These are phyloP conservation scores for Licmophora abbreviata DNA, from an alignment of 108 stramenopile species.

Conservation along the genomic window DNA sequence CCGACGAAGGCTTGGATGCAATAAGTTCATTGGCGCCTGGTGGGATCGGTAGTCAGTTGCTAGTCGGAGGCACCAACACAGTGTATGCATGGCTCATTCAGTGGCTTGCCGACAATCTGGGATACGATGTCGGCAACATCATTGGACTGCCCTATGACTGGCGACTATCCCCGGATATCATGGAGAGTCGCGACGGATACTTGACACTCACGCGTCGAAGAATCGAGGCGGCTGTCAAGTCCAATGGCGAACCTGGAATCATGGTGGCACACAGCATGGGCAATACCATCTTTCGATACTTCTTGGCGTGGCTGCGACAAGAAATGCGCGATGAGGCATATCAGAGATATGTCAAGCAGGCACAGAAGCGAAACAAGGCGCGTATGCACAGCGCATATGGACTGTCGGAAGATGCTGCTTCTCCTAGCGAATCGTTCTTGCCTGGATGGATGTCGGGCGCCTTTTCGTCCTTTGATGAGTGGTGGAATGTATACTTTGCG, in stretches of 20 bases:
- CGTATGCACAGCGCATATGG: background rate
- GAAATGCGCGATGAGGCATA: conserved; percentile 73
- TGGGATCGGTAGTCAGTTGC: conserved; percentile 42
- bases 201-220: conserved; percentile 37
- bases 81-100: conserved; percentile 84
- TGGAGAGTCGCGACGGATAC: conserved; percentile 74
- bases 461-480: conserved; percentile 18
- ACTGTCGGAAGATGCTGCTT: conserved; percentile 2
- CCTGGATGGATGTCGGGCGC: conserved; percentile 27
- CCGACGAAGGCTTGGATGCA: conserved; percentile 81
- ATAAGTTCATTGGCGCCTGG: conserved; percentile 71
- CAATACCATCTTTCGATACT: conserved; percentile 77
- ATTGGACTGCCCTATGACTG: conserved; percentile 85
- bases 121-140: conserved; percentile 76
- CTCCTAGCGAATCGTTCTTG: conserved; percentile 13
- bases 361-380: conserved; percentile 13
- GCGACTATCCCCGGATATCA: conserved; percentile 62
- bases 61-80: conserved; percentile 78
- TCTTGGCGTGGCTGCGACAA: conserved; percentile 68
- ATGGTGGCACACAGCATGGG: conserved; percentile 89
- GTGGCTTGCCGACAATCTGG: conserved; percentile 78
- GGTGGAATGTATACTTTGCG: conserved; percentile 14
- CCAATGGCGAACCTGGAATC: conserved; percentile 66
- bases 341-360: conserved; percentile 31
- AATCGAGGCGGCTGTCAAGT: conserved; percentile 70